Evolutionary conservation across 2,329 filamentous ascomycete species (phyloP).

Genomic region (Verticillium dahliae): DNA sequence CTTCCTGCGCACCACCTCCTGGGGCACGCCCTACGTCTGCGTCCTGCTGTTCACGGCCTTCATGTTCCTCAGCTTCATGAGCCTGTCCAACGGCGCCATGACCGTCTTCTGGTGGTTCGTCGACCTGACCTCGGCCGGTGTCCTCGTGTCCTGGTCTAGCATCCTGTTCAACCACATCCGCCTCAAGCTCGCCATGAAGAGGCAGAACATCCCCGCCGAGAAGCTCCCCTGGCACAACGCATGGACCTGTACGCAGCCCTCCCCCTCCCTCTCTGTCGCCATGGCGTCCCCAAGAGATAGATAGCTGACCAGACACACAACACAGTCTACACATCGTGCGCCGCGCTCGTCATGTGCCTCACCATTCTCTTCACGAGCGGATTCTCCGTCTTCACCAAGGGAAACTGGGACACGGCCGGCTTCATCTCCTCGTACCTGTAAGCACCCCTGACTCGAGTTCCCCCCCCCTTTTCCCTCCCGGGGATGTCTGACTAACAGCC

Average conservation of each 20-base stretch:
- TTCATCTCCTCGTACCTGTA: conserved; percentile 60
- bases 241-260: conserved; percentile 47
- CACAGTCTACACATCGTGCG: conserved; percentile 53
- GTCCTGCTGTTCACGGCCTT: conserved; percentile 47
- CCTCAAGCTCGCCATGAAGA: conserved; percentile 44
- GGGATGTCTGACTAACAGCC: conserved; percentile 7
- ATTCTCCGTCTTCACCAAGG: conserved; percentile 55
- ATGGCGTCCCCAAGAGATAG: neutral
- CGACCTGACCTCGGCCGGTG: conserved; percentile 53
- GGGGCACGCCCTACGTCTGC: conserved; percentile 52
- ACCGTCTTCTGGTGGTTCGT: conserved; percentile 63
- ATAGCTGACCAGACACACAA: too few species aligned
- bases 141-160: conserved; percentile 56
- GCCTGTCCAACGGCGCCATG: conserved; percentile 47
- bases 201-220: conserved; percentile 42
- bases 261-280: neutral
- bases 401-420: conserved; percentile 48
- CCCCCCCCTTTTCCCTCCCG: conserved; percentile 5
- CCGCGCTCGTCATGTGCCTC: conserved; percentile 52
- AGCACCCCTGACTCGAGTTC: conserved; percentile 15
- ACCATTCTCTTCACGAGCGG: conserved; percentile 65
- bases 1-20: conserved; percentile 50
- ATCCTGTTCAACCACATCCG: conserved; percentile 56
- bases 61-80: conserved; percentile 53
- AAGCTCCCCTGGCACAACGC: conserved; percentile 56